A percentile compares a stretch with the other conserved stretches of the same genome.
Conservation (phyloP, 1,284 basidiomycete genomes). For the Cystobasidium slooffiae region DNA sequence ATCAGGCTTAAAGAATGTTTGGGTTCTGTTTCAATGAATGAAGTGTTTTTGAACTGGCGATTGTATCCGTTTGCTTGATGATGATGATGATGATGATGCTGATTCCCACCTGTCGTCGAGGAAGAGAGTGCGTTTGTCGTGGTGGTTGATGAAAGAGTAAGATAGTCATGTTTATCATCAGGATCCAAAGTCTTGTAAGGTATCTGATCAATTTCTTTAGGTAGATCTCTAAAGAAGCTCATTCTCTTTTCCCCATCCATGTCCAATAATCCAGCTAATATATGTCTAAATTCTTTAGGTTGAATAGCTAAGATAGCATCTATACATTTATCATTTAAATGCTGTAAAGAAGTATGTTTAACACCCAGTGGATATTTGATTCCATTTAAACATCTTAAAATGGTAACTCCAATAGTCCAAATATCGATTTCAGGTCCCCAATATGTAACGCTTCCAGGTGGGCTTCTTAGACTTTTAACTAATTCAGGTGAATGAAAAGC, state of each 20-base stretch:
- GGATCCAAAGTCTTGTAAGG: constrained; percentile 16
- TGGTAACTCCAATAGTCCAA: constrained; percentile 64
- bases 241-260: constrained; percentile 61
- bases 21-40: constrained; percentile 59
- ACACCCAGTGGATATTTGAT: constrained; percentile 63
- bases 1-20: constrained; percentile 61
- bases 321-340: constrained; percentile 60
- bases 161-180: constrained; percentile 12
- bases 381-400: constrained; percentile 62
- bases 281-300: constrained; percentile 57
- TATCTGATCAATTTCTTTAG: constrained; percentile 45
- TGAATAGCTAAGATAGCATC: constrained; percentile 58
- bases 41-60: constrained; percentile 61
- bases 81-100: not conserved
- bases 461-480: constrained; percentile 60
- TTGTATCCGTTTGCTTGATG: not conserved
- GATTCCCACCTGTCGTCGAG: not conserved
- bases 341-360: constrained; percentile 59
- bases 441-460: constrained; percentile 61
- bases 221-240: constrained; percentile 58
- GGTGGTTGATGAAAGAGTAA: too few species aligned
- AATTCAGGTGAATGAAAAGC: constrained; percentile 62
- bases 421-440: constrained; percentile 65
- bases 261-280: constrained; percentile 60
- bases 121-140: not conserved